Evolutionary conservation across 208 protist species (phyloP).

Genomic region (Acanthamoeba lenticulata): DNA sequence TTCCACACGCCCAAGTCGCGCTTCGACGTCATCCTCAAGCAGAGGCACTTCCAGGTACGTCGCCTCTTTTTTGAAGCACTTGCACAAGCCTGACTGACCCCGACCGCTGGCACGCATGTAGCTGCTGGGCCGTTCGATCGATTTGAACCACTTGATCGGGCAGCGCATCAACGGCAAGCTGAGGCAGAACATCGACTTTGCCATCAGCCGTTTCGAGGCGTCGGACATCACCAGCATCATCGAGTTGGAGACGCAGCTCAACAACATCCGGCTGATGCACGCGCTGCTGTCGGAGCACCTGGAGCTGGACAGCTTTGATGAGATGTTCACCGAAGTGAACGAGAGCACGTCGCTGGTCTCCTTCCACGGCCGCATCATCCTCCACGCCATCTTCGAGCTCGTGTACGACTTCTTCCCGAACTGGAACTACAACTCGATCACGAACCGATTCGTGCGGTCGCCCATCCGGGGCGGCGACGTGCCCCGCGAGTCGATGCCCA

Average conservation of each 20-base stretch:
- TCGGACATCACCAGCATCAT: slow-evolving; percentile 77
- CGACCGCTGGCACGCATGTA: not conserved
- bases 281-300: slow-evolving; percentile 78
- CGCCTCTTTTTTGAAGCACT: too few relatives aligned
- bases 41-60: slow-evolving; percentile 83
- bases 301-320: slow-evolving; percentile 83
- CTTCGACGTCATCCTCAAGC: slow-evolving; percentile 80
- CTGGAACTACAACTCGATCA: slow-evolving; percentile 81
- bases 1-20: slow-evolving; percentile 78
- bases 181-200: slow-evolving; percentile 80
- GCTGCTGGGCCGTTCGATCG: slow-evolving; percentile 85
- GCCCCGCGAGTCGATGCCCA: slow-evolving; percentile 71
- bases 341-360: slow-evolving; percentile 82
- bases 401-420: slow-evolving; percentile 85
- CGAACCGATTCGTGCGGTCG: slow-evolving; percentile 79
- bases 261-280: slow-evolving; percentile 79
- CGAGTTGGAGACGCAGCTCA: slow-evolving; percentile 78
- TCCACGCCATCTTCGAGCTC: slow-evolving; percentile 84
- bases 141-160: slow-evolving; percentile 80
- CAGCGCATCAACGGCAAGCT: slow-evolving; percentile 84
- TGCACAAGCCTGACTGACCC: too few relatives aligned
- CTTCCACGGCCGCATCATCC: slow-evolving; percentile 83
- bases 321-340: slow-evolving; percentile 82
- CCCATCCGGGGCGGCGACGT: slow-evolving; percentile 60
- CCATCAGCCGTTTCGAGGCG: slow-evolving; percentile 85